Evolutionary conservation across 306 rosid genomes (phyloP), one percentile per base, ranked within the genome.

Genomic region (Hippophae gyantsensis): DNA sequence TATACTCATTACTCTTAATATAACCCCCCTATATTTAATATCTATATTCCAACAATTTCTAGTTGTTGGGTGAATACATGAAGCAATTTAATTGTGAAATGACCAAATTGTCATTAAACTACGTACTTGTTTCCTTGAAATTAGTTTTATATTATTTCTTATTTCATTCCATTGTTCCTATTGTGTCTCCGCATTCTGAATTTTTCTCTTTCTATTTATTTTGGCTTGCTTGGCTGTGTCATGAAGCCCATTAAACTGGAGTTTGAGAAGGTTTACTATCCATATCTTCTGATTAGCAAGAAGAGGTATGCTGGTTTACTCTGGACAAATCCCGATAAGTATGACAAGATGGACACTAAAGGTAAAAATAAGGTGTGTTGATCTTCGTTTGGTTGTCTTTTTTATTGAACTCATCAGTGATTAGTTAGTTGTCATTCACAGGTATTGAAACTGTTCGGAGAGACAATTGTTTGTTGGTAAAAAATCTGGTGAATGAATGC

Each of bases 301-400:
- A 92, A 92, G 83, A 87, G 98, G 70, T 92, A 92, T 70, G 96
- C 98, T 65, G 98, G 98, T 85, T 80, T 92, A 66, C 82, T 66
- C 42, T 92, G 96, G 98, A 92, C 95, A 72, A 85, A 73, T 62
- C 85, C 87, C 1, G 79, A 80, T 52, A 81, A 71, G 51, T 85
- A 74, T 63, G 98, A 92, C 76, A 92, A 92, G 81, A 92, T 92
- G 98, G 98, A 92, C 65, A 83, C 98, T 25, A 92, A 92, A 87
- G 98, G 98, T 92, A 72, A 66, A 70, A 60, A 14, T 57, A 13
- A 57, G 54, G 63, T 51, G 60, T 66, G 75, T 10, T 66, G 18
- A 38, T 54, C 51, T 47, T 11, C 13, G 56, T 46, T 48, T 59
- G 42, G 42, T 43, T 60, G 9, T 49, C 49, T 38, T 43, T 48